Base-by-base conservation (phyloP, 78 protist species). In the Diacronema lutheri region DNA sequence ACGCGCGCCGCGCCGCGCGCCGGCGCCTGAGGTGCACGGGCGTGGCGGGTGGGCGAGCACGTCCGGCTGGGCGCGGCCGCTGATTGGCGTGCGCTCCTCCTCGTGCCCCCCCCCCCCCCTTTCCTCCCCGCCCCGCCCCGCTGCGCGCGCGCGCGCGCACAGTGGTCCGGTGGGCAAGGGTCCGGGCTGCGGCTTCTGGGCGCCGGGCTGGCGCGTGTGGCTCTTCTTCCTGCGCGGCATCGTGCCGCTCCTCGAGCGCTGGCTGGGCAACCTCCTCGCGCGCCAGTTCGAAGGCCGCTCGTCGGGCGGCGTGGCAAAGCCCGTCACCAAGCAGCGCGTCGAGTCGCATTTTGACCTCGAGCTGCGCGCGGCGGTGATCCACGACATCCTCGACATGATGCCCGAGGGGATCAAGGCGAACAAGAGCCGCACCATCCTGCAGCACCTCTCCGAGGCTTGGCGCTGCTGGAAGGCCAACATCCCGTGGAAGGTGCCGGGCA, bases 181-280 rank as follows among this genome's bases (percentile, higher is more conserved):
- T 12, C 99, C 99, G 2, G 99, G 99, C n/a, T 91, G 91, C 37
- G 99, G 99, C 16, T 97, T 99, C 90, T 99, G 99, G 99, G 99
- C 98, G 25, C 99, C 99, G 1, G 93, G 91, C 58, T 98, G 99
- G 99, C 90, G 99, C 29, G 99, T 98, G 56, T 99, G 99, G 99
- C n/a, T 98, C 40, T 98, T 97, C 95, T 98, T 97, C 94, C 73
- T 99, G 77, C 93, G 99, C 31, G 99, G 99, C 41, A 95, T 99
- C 9, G 97, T 96, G 31, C 99, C 99, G 3, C 95, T 99, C 20
- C 86, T 99, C n/a, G 99, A 98, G 92, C 89, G 99, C 37, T 99
- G 99, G 99, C 89, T 98, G 16, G 99, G 99, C 40, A 99, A 99
- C 90, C 91, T 99, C 35, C 95, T 99, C 38, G 97, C 99, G 13